Evolutionary conservation across 176 grass and related monocot genomes (phyloP).

Genomic region (Eremochloa ophiuroides): DNA sequence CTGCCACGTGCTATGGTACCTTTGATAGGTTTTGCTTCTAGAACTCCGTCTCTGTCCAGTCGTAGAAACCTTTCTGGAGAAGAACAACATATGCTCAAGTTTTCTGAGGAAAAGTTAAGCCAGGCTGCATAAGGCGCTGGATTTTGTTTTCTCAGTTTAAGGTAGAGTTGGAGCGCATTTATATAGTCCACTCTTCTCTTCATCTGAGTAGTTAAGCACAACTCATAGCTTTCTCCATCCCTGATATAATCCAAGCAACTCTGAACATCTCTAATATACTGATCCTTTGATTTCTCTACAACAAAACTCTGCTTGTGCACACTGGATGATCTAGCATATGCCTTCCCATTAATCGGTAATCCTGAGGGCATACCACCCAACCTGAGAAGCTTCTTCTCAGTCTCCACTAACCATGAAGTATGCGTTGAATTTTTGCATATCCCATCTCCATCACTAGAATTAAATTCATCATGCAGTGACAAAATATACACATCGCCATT

Average conservation of each 20-base stretch:
- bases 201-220: slow-evolving; percentile 95
- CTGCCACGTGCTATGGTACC: slow-evolving; percentile 89
- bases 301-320: slow-evolving; percentile 51
- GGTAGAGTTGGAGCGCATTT: slow-evolving; percentile 63
- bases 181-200: slow-evolving; percentile 52
- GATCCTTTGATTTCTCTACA: slow-evolving; percentile 72
- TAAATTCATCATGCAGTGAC: slow-evolving; percentile 45
- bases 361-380: slow-evolving; percentile 41
- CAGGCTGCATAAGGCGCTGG: slow-evolving; percentile 93
- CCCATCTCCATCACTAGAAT: slow-evolving; percentile 32
- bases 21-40: slow-evolving; percentile 99
- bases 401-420: slow-evolving; percentile 63
- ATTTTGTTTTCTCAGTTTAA: slow-evolving; percentile 80
- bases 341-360: slow-evolving; percentile 26
- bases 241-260: slow-evolving; percentile 69
- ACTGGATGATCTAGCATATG: slow-evolving; percentile 24
- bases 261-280: slow-evolving; percentile 77
- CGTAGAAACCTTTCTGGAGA: slow-evolving; percentile 91
- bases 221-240: slow-evolving; percentile 94
- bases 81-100: slow-evolving; percentile 84
- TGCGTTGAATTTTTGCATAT: slow-evolving; percentile 20
- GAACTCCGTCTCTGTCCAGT: slow-evolving; percentile 51
- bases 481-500: slow-evolving; percentile 86
- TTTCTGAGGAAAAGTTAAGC: slow-evolving; percentile 85
- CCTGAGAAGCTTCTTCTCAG: slow-evolving; percentile 69